Evolutionary conservation across 306 rosid genomes (phyloP), one percentile per base, ranked within the genome.

Genomic region (Sicyos edulis): DNA sequence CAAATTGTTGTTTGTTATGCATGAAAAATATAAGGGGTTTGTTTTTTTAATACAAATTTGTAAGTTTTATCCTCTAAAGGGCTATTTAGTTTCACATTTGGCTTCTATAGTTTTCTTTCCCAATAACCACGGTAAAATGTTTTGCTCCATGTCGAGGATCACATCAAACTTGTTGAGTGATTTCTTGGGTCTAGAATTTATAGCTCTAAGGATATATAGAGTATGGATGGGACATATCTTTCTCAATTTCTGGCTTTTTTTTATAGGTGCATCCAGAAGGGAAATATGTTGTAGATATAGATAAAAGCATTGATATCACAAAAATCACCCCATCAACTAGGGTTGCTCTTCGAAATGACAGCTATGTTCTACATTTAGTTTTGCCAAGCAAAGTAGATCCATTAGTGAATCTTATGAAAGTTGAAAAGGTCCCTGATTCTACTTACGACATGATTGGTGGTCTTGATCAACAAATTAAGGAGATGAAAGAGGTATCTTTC

Each of bases 301-400:
- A 95, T 71, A 95, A 95, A 82, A 91, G 40, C 73, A 95, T 93
- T 56, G 99, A 95, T 84, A 86, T 95, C 72, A 91, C 99, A 0
- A 95, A 95, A 88, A 95, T 95, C 42, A 95, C 97, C 5, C 99
- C 99, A 19, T 91, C 99, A 14, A 95, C 99, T 5, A 83, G 97
- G 78, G 99, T 95, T 81, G 99, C 99, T 58, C 96, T 95, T 13
- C 91, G 99, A 70, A 95, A 95, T 66, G 99, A 95, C 81, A 95
- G 99, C 78, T 95, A 95, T 56, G 99, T 91, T 78, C 99, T 91
- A 78, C 99, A 95, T 80, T 83, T 95, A 77, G 14, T 95, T 61
- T 83, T 95, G 81, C 99, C 99, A 4, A 95, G 99, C 89, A 95
- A 95, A 91, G 99, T 95, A 47, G 99, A 95, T 84, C 97, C 99